A percentile compares a stretch with the other conserved stretches of the same genome.
Conservation (phyloP, 768 basidiomycete genomes). For the Antrodiella citrinella region DNA sequence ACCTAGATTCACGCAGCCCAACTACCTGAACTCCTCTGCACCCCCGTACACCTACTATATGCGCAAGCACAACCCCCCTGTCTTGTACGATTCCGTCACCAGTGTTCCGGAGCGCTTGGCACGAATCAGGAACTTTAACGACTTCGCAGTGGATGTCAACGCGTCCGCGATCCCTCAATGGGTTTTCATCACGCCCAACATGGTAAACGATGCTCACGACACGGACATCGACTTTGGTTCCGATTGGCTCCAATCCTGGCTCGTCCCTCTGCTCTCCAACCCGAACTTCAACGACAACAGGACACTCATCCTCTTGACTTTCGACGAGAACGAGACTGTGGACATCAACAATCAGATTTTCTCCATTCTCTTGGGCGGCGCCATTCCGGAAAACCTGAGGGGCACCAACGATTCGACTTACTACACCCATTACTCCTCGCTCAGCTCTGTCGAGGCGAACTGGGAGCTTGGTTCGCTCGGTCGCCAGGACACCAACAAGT, state of each 20-base stretch:
- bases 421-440: slow-evolving; percentile 54
- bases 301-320: slow-evolving; percentile 54
- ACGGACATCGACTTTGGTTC: slow-evolving; percentile 41
- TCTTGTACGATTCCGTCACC: slow-evolving; percentile 44
- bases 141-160: slow-evolving; percentile 48
- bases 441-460: slow-evolving; percentile 51
- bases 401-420: slow-evolving; percentile 43
- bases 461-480: slow-evolving; percentile 57
- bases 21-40: slow-evolving; percentile 29
- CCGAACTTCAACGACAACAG: slow-evolving; percentile 41
- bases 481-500: slow-evolving; percentile 46
- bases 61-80: slow-evolving; percentile 49
- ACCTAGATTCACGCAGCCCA: slow-evolving; percentile 27
- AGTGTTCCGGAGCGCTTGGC: slow-evolving; percentile 30
- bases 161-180: slow-evolving; percentile 47
- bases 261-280: slow-evolving; percentile 43
- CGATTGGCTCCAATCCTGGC: slow-evolving; percentile 41
- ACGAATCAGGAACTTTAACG: slow-evolving; percentile 52
- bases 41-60: slow-evolving; percentile 41
- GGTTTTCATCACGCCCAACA: slow-evolving; percentile 56
- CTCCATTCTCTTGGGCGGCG: slow-evolving; percentile 36
- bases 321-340: slow-evolving; percentile 46
- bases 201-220: slow-evolving; percentile 52
- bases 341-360: slow-evolving; percentile 39
- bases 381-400: slow-evolving; percentile 31